Conservation (phyloP, 306 rosid genomes). For the Sicyos edulis region DNA sequence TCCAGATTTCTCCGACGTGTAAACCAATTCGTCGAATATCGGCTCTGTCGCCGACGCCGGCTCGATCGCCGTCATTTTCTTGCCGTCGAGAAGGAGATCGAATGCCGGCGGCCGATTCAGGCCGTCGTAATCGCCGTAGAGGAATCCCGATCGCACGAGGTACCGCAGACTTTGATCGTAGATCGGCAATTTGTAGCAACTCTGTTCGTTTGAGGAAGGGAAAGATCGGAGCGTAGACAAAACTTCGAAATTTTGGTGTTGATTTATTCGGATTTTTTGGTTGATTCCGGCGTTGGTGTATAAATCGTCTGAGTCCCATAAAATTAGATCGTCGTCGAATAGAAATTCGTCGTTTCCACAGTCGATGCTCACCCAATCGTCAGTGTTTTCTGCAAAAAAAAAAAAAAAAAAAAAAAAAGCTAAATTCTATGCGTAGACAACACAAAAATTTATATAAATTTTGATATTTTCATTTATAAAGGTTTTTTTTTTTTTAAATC, state of each 20-base stretch:
- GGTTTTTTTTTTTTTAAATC: no score
- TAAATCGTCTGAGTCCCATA: background rate
- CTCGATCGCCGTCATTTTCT: background rate
- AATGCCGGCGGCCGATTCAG: conserved; percentile 2
- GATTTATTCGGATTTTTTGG: background rate
- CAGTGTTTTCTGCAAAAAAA: background rate
- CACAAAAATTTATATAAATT: no score
- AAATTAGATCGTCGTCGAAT: rapidly evolving
- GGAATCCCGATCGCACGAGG: conserved; percentile 17
- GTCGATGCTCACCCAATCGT: conserved; percentile 18
- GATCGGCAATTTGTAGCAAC: conserved; percentile 6
- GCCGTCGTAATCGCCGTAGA: conserved; percentile 20
- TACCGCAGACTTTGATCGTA: conserved; percentile 10
- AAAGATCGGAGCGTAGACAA: conserved; percentile 8
- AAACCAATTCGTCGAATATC: conserved; percentile 3
- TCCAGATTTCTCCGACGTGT: background rate
- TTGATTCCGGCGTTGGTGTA: conserved; percentile 14
- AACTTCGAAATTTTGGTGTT: background rate
- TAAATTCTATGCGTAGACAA: no score
- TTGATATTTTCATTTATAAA: no score
- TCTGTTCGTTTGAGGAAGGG: background rate
- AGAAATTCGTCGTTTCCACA: background rate
- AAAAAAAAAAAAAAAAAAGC: background rate
- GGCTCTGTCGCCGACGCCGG: background rate
- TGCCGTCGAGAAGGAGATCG: conserved; percentile 1